Evolutionary conservation across 2,329 filamentous ascomycete species (phyloP), one percentile per base, ranked within the genome.

Genomic region (Trichophyton rubrum): DNA sequence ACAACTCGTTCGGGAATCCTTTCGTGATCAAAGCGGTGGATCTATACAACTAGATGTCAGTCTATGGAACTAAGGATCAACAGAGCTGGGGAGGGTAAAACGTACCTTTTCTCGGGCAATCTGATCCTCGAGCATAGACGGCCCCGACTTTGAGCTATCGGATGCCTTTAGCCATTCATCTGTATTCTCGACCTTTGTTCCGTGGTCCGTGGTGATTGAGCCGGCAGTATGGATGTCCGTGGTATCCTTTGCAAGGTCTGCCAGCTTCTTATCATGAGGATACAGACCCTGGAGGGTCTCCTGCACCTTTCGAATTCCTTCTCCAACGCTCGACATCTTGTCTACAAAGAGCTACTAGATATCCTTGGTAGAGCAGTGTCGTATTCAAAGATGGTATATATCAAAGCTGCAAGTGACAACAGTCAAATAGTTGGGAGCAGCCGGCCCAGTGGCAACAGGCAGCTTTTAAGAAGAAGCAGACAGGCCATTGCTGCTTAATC

Each of bases 111-210:
- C 89, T 11, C 88, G 79, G 0, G 74, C 84, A 67, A 88, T 85
- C 8, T 81, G 78, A 64, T 93, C 89, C 68, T 93, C 88, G 2
- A 93, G 71, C 0, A 91, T 75, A 67, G 73, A 71, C 0, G 89
- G 87, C 0, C 89, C 89, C 1, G 79, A 84, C 60, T 83, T 77
- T 55, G 88, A 80, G 2, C 84, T 78, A 40, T 75, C 84, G 27
- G 77, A 80, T 3, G 86, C 79, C 59, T 82, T 83, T 59, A 95
- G 77, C 89, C 88, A 93, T 69, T 90, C 81, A 68, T 95, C 90
- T 0, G 86, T 85, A 67, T 86, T 86, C 47, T 77, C 75, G 67
- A 90, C 81, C 72, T 86, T 89, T 30, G 86, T 83, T 22, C 90
- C 90, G 74, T 81, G 89, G 68, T 95, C 89, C 56, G 85, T 86